These are phyloP conservation scores for Leptodontidium sp. DNA, from an alignment of 2,329 filamentous ascomycete genomes.

Conservation along the genomic window DNA sequence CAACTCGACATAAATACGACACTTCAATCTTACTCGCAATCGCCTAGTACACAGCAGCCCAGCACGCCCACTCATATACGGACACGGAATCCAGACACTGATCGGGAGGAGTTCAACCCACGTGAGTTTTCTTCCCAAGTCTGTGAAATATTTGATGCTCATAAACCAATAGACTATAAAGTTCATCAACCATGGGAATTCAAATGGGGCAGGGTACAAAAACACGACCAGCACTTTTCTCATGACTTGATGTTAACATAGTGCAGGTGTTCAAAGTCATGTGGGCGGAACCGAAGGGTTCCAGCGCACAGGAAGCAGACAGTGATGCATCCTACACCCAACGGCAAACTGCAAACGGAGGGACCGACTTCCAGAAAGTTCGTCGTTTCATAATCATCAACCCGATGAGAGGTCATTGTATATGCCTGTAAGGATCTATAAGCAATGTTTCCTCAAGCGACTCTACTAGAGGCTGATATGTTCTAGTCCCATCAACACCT, in stretches of 20 bases:
- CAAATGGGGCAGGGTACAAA: slow-evolving; percentile 28
- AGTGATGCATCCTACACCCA: slow-evolving; percentile 1
- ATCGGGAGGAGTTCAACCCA: slow-evolving; percentile 24
- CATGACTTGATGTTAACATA: neutral
- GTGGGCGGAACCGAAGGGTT: slow-evolving; percentile 26
- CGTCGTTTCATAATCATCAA: slow-evolving; percentile 36
- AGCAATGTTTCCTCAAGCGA: too few species aligned
- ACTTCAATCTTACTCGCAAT: too few species aligned
- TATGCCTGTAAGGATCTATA: slow-evolving; percentile 35
- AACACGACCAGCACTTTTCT: neutral
- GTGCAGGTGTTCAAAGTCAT: slow-evolving; percentile 29
- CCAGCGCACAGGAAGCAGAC: neutral
- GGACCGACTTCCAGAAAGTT: slow-evolving; percentile 23
- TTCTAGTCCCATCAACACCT: slow-evolving; percentile 38
- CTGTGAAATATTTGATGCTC: too few species aligned
- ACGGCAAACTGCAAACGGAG: neutral
- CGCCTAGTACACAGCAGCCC: neutral
- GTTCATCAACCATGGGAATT: slow-evolving; percentile 20
- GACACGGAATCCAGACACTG: slow-evolving; percentile 17
- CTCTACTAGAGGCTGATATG: neutral
- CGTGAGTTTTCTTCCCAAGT: slow-evolving; percentile 16
- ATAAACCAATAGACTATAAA: slow-evolving; percentile 26
- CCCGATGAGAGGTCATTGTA: slow-evolving; percentile 23
- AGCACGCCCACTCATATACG: slow-evolving; percentile 19
- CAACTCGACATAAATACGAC: neutral